These are phyloP conservation scores for Parastagonospora avenae DNA, from an alignment of 2,329 filamentous ascomycete genomes.

Conservation along the genomic window DNA sequence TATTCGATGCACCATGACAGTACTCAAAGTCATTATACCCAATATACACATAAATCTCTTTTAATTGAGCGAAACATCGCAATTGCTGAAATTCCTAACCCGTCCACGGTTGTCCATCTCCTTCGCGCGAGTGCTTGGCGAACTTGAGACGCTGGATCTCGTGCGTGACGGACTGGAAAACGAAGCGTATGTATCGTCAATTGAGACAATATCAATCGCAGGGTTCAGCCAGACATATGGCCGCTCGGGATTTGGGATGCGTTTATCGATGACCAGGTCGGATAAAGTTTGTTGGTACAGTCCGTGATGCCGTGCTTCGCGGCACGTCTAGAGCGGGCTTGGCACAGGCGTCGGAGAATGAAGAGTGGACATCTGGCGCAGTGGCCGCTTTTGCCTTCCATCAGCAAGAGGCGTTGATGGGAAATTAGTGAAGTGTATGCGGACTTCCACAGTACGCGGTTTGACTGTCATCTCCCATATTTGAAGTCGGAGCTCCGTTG, in stretches of 20 bases:
- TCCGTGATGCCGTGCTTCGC: background rate
- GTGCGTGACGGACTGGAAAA: too few species aligned
- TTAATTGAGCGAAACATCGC: too few species aligned
- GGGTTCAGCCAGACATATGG: background rate
- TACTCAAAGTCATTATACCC: too few species aligned
- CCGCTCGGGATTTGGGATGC: background rate
- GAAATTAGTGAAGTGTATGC: too few species aligned
- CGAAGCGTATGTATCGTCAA: background rate
- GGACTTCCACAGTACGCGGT: background rate
- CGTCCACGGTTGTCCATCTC: too few species aligned
- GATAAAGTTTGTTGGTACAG: background rate
- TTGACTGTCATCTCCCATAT: background rate
- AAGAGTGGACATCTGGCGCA: too few species aligned
- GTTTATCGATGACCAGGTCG: background rate
- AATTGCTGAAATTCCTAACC: too few species aligned
- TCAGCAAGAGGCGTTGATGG: background rate
- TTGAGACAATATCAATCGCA: background rate
- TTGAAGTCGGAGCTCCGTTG: background rate
- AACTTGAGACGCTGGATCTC: too few species aligned
- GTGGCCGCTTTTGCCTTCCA: background rate
- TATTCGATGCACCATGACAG: too few species aligned
- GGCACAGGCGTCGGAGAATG: background rate
- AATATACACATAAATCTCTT: too few species aligned
- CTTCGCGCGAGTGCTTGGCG: too few species aligned
- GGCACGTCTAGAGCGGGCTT: background rate